Evolutionary conservation across 345 rosid species (phyloP).

Genomic region (Capsella bursapastoris): DNA sequence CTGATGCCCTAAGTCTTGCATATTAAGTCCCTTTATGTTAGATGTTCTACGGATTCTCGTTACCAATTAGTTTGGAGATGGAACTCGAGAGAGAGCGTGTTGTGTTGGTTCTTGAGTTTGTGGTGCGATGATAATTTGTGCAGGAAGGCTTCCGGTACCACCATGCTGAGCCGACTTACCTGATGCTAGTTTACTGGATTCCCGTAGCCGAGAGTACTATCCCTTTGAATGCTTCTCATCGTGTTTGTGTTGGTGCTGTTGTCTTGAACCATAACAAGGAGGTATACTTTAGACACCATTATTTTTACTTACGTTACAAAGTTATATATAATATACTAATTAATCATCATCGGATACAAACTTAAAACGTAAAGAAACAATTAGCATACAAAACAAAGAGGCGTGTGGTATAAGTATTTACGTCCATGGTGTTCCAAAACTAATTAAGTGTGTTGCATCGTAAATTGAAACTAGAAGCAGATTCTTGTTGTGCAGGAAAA

Average conservation of each 20-base stretch:
- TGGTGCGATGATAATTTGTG: neutral
- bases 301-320: neutral
- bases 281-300: slow-evolving; percentile 50
- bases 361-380: neutral
- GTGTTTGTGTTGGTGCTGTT: slow-evolving; percentile 74
- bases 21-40: neutral
- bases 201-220: slow-evolving; percentile 63
- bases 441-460: neutral
- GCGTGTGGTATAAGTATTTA: neutral
- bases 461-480: slow-evolving; percentile 44
- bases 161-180: slow-evolving; percentile 82
- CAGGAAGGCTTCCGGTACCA: slow-evolving; percentile 82
- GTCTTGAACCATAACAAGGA: slow-evolving; percentile 72
- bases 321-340: neutral
- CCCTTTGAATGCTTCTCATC: slow-evolving; percentile 81
- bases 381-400: too few species aligned
- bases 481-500: slow-evolving; percentile 85
- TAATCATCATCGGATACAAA: neutral
- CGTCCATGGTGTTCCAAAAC: neutral
- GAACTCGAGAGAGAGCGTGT: neutral
- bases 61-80: neutral
- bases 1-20: slow-evolving; percentile 35
- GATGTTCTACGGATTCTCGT: neutral
- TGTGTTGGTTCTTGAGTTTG: slow-evolving; percentile 1
- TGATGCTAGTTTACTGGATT: slow-evolving; percentile 88